These are phyloP conservation scores for Rubia peregrina DNA, from an alignment of 305 asterid species.

Conservation along the genomic window DNA sequence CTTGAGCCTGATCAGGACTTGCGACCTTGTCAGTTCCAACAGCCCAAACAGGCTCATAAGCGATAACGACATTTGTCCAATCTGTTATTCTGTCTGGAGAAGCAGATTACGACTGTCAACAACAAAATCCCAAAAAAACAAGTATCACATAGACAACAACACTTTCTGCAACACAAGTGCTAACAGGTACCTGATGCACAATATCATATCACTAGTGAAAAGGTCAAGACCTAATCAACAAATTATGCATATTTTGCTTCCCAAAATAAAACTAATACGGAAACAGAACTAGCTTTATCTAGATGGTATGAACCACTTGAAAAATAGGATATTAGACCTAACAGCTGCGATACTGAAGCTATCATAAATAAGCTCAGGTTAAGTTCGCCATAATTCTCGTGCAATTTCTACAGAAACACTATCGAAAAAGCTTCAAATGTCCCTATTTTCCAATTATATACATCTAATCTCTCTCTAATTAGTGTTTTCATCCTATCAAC, in stretches of 20 bases:
- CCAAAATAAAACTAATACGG: not conserved
- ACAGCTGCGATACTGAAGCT: too few species aligned
- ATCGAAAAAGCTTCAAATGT: too few species aligned
- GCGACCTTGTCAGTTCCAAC: conserved; percentile 99
- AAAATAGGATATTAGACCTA: too few species aligned
- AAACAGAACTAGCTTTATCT: not conserved
- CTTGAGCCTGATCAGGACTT: conserved; percentile 94
- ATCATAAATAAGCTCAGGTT: too few species aligned
- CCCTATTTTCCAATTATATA: too few species aligned
- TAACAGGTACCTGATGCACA: not conserved
- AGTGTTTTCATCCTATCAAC: too few species aligned
- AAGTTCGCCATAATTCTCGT: too few species aligned
- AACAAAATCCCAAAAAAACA: not conserved
- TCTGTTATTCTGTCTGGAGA: conserved; percentile 55
- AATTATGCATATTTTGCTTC: too few species aligned
- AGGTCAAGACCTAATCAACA: not conserved
- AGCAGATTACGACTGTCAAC: conserved; percentile 8
- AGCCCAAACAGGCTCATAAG: conserved; percentile 99
- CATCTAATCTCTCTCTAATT: too few species aligned
- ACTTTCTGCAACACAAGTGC: not conserved
- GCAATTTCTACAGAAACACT: too few species aligned
- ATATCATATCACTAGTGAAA: not conserved
- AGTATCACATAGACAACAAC: not conserved
- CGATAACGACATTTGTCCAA: conserved; percentile 83
- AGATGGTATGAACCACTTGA: not conserved